phyloP scores from a whole-genome alignment of 1,139 yeast species.

The Hyphopichia pseudoburtonii region DNA sequence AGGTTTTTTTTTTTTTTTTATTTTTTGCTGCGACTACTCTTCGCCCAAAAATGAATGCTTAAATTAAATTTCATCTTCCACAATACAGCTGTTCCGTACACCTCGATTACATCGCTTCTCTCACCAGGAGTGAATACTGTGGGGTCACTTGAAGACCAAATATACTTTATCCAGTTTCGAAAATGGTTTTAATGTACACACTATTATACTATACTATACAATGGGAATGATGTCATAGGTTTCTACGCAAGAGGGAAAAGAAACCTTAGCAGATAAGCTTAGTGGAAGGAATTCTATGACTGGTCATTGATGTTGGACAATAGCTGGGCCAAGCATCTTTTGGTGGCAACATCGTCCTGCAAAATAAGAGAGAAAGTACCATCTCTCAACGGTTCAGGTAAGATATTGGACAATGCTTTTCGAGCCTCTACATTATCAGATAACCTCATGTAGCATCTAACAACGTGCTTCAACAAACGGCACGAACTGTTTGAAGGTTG shows the following conservation, averaged over 20 bases:
- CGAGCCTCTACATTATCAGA: constrained; percentile 91
- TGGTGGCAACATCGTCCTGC: constrained; percentile 86
- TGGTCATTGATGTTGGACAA: constrained; percentile 62
- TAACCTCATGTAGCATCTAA: constrained; percentile 86
- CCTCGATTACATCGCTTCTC: too few species aligned
- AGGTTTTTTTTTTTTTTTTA: too few species aligned
- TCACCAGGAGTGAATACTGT: too few species aligned
- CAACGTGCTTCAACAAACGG: constrained; percentile 86
- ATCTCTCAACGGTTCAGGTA: constrained; percentile 87
- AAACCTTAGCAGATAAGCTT: neutral
- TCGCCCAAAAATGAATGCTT: too few species aligned
- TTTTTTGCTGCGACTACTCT: too few species aligned
- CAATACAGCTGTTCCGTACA: too few species aligned
- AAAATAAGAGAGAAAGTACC: constrained; percentile 83
- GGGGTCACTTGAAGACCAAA: too few species aligned
- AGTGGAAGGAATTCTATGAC: constrained; percentile 8
- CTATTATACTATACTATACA: constrained; percentile 2
- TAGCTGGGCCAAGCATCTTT: constrained; percentile 81
- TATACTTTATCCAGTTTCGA: too few species aligned
- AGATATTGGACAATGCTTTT: constrained; percentile 76
- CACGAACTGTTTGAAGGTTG: constrained; percentile 55
- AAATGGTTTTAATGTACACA: neutral
- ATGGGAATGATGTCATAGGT: too few species aligned
- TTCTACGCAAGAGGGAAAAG: too few species aligned
- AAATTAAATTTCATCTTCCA: too few species aligned